A percentile compares a stretch with the other conserved stretches of the same genome.
phyloP scores from a whole-genome alignment of 116 monocot species.

The Dioscorea cayenensis region DNA sequence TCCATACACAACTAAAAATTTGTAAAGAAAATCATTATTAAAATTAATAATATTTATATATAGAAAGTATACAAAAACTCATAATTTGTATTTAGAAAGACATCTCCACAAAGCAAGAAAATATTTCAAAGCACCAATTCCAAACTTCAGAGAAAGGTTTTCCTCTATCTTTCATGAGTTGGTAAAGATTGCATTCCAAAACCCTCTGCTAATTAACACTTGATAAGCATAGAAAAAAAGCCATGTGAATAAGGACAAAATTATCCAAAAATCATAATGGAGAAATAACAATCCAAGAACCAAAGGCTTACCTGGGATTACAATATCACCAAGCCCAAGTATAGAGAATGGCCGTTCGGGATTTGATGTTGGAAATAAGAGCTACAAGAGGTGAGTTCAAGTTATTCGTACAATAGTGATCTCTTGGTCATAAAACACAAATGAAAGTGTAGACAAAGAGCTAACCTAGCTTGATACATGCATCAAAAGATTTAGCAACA shows the following conservation, averaged over 20 bases:
- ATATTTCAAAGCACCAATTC: too few species aligned
- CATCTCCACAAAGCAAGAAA: too few species aligned
- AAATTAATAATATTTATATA: too few species aligned
- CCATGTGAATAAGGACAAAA: too few species aligned
- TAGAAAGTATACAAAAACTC: too few species aligned
- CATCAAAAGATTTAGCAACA: constrained; percentile 99
- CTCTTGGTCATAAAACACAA: background rate
- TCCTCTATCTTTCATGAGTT: too few species aligned
- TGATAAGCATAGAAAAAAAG: background rate
- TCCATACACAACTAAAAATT: too few species aligned
- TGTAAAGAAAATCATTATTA: too few species aligned
- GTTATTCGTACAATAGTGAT: background rate
- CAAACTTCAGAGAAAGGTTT: too few species aligned
- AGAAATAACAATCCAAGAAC: background rate
- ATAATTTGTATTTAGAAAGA: too few species aligned
- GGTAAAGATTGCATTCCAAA: too few species aligned
- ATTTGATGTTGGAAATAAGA: constrained; percentile 86
- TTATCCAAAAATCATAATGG: background rate
- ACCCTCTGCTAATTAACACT: background rate
- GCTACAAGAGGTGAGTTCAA: constrained; percentile 29
- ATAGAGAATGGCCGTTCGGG: constrained; percentile 79
- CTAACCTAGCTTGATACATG: constrained; percentile 96
- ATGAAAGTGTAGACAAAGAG: background rate
- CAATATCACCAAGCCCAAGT: constrained; percentile 98
- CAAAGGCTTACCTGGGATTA: constrained; percentile 68